Base-by-base conservation (phyloP, 1,284 basidiomycete species). In the Microbotryum lychnidis-dioicae region DNA sequence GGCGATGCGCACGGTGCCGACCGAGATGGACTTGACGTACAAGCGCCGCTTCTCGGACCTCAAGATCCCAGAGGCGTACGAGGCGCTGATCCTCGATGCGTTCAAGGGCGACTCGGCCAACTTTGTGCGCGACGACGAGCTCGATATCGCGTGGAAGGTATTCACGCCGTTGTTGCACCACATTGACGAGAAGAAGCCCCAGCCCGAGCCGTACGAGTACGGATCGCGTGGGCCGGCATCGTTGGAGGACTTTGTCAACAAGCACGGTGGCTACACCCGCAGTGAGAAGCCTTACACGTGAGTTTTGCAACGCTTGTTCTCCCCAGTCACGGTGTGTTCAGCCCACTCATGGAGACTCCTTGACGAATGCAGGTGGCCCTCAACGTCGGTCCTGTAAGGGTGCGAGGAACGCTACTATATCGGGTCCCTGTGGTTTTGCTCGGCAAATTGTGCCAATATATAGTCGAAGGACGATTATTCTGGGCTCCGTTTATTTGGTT, bases 1-100 rank as follows among this genome's bases (percentile, higher is more conserved):
- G 67, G 80, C 86, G 72, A 93, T 90, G 63, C 84, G 89, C 54
- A 89, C 89, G 50, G 83, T 97, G 62, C 91, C 91, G 46, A 89
- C 87, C 53, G 93, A 97, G 78, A 92, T 97, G 86, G 92, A 97
- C 78, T 77, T 97, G 71, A 93, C 92, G 25, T 97, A 97, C 82
- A 93, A 94, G 83, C 82, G 87, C 64, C 85, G 93, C 56, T 97
- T 96, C 80, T 79, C 83, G 33, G 91, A 92, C 64, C 78, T 84
- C 60, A 86, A 87, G 76, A 92, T 96, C 64, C 92, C 92, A 27
- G 91, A 93, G 79, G 91, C 92, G 42, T 96, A 96, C 76, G 91
- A 96, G 61, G 72, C 72, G 4, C 65, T 73, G 51, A 69, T 73
- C 50, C 63, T 73, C 48, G 71, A 72, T 57, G 69, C 71, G 23